Conservation (phyloP, 2,329 filamentous ascomycete species). For the Xylariaceae sp. region DNA sequence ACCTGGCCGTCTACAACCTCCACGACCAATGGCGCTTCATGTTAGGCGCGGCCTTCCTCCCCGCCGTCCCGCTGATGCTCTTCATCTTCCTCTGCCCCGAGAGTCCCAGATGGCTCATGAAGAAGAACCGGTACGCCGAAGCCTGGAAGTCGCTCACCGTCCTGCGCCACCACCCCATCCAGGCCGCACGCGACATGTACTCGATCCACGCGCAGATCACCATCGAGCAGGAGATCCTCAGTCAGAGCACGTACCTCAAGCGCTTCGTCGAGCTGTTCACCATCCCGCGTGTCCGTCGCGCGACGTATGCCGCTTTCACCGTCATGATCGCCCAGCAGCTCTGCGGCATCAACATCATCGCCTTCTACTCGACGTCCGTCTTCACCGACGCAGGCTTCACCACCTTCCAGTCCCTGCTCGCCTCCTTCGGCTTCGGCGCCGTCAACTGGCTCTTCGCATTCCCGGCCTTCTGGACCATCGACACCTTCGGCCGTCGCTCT, state of each 20-base stretch:
- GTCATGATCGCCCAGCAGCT: constrained; percentile 78
- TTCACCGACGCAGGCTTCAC: constrained; percentile 53
- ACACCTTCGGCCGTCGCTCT: constrained; percentile 58
- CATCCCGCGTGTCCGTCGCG: constrained; percentile 62
- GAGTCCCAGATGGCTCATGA: constrained; percentile 60
- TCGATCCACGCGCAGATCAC: constrained; percentile 60
- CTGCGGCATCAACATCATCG: constrained; percentile 67
- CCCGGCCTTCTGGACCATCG: constrained; percentile 60
- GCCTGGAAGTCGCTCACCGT: constrained; percentile 52
- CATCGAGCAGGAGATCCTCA: constrained; percentile 49
- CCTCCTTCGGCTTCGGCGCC: constrained; percentile 60
- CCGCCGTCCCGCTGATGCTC: constrained; percentile 50
- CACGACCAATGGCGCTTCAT: constrained; percentile 36
- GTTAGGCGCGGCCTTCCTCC: constrained; percentile 55
- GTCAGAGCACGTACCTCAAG: constrained; percentile 50
- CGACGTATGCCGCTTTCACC: constrained; percentile 68
- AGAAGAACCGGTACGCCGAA: constrained; percentile 56
- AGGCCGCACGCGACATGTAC: constrained; percentile 57
- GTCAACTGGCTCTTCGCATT: constrained; percentile 63
- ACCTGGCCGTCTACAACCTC: constrained; percentile 44
- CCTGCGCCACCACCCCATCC: constrained; percentile 50
- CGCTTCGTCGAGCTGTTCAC: constrained; percentile 63
- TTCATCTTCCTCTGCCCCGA: constrained; percentile 63
- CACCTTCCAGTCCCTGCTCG: constrained; percentile 51
- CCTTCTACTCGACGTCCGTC: constrained; percentile 66